These are phyloP conservation scores for Fusarium metavorans DNA, from an alignment of 2,329 filamentous ascomycete genomes.

Conservation along the genomic window DNA sequence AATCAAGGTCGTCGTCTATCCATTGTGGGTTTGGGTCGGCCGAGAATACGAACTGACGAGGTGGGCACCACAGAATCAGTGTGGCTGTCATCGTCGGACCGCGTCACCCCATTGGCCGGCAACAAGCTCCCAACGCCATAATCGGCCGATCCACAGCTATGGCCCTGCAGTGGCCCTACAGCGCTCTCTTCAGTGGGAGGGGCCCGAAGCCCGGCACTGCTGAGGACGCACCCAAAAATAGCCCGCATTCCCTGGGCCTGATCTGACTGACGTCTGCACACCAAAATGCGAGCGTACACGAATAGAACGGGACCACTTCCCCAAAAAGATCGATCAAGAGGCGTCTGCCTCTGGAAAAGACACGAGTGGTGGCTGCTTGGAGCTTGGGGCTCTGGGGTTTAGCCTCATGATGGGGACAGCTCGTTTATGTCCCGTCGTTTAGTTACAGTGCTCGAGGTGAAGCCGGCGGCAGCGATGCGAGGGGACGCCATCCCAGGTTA, in stretches of 20 bases:
- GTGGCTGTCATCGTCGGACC: slow-evolving; percentile 38
- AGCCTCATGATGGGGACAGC: slow-evolving; percentile 13
- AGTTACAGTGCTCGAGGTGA: background rate
- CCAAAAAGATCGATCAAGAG: slow-evolving; percentile 13
- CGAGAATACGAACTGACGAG: slow-evolving; percentile 45
- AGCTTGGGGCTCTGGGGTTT: slow-evolving; percentile 28
- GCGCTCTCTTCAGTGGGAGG: slow-evolving; percentile 14
- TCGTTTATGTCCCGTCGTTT: slow-evolving; percentile 11
- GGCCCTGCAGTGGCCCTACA: slow-evolving; percentile 7
- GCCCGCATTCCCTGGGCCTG: slow-evolving; percentile 4
- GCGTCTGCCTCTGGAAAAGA: slow-evolving; percentile 23
- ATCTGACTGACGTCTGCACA: slow-evolving; percentile 11
- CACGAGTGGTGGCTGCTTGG: slow-evolving; percentile 19
- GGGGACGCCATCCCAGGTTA: slow-evolving; percentile 2
- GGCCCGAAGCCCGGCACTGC: slow-evolving; percentile 12
- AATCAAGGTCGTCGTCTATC: slow-evolving; percentile 23
- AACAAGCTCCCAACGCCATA: slow-evolving; percentile 7
- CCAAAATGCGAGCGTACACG: slow-evolving; percentile 22
- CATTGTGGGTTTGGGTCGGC: slow-evolving; percentile 28
- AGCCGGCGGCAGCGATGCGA: background rate
- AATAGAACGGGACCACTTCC: slow-evolving; percentile 28
- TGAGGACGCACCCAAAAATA: slow-evolving; percentile 32
- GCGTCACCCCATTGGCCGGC: slow-evolving; percentile 30
- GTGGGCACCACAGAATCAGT: slow-evolving; percentile 38
- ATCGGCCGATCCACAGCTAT: slow-evolving; percentile 28